A percentile compares a stretch with the other conserved stretches of the same genome.
phyloP scores from a whole-genome alignment of 768 basidiomycete species.

The Collybia mongolica region DNA sequence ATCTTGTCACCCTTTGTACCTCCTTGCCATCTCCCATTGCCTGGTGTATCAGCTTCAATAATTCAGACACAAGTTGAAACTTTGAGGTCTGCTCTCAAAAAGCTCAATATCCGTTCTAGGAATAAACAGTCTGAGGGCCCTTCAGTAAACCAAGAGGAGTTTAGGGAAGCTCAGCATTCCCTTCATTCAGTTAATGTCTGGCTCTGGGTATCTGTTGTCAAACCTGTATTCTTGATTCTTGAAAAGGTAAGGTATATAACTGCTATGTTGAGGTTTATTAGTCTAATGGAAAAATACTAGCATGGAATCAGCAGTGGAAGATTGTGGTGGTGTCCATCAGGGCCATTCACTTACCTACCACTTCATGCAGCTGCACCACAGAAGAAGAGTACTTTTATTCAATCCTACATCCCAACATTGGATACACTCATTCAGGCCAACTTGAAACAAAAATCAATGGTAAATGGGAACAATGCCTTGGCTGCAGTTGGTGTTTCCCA shows the following conservation, averaged over 20 bases:
- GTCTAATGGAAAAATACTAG: no score
- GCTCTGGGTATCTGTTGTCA: slow-evolving; percentile 1
- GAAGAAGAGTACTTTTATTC: no score
- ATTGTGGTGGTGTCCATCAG: slow-evolving; percentile 10
- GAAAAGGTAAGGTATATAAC: slow-evolving; percentile 5
- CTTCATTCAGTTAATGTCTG: background rate
- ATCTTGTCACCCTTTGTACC: background rate
- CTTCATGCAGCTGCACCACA: slow-evolving; percentile 7
- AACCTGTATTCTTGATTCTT: slow-evolving; percentile 2
- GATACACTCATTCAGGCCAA: no score
- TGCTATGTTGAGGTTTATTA: background rate
- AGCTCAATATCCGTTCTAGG: background rate
- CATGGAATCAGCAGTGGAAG: background rate
- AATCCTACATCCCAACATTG: no score
- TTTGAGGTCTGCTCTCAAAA: background rate
- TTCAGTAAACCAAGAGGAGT: background rate
- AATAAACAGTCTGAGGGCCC: background rate
- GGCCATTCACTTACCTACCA: slow-evolving; percentile 8
- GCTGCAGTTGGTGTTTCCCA: no score
- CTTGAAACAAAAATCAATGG: no score
- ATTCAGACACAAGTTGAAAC: background rate
- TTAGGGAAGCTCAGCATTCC: background rate
- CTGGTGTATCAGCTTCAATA: background rate
- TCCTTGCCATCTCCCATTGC: background rate
- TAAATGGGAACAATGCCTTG: no score